Evolutionary conservation across 2,329 filamentous ascomycete genomes (phyloP).

Genomic region (Orbilia javanica): DNA sequence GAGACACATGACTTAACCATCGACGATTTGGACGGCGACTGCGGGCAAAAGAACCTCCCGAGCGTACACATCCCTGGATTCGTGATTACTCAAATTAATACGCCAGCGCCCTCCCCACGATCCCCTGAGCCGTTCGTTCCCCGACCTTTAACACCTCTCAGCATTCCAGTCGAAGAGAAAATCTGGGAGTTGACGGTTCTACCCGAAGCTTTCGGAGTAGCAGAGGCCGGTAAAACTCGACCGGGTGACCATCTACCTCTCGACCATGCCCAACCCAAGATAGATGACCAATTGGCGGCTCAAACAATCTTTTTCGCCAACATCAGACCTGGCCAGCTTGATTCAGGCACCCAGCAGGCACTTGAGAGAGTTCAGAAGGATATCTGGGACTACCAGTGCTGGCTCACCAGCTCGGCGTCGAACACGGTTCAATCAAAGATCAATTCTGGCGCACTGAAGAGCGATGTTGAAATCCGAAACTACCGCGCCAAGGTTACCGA

Average conservation of each 20-base stretch:
- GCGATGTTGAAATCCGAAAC: neutral
- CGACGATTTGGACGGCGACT: neutral
- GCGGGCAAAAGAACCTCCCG: neutral
- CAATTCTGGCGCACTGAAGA: neutral
- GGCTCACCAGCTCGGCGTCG: neutral
- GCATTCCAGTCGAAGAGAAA: constrained; percentile 1
- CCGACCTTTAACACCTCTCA: neutral
- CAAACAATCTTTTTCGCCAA: constrained; percentile 5
- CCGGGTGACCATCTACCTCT: neutral
- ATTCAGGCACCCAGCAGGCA: neutral
- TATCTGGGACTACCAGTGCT: constrained; percentile 9
- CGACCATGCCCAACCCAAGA: neutral
- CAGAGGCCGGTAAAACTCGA: neutral
- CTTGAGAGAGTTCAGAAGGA: neutral
- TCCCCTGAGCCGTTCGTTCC: neutral
- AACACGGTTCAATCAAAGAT: constrained; percentile 11
- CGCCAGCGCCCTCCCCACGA: neutral
- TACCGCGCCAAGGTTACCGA: constrained; percentile 3
- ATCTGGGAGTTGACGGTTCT: neutral
- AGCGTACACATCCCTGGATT: neutral
- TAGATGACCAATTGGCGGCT: neutral
- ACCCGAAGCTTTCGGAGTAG: neutral
- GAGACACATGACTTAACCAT: neutral
- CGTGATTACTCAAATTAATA: neutral
- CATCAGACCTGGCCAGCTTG: neutral